Conservation (phyloP, 2,329 filamentous ascomycete genomes). For the Ambrosiella xylebori region DNA sequence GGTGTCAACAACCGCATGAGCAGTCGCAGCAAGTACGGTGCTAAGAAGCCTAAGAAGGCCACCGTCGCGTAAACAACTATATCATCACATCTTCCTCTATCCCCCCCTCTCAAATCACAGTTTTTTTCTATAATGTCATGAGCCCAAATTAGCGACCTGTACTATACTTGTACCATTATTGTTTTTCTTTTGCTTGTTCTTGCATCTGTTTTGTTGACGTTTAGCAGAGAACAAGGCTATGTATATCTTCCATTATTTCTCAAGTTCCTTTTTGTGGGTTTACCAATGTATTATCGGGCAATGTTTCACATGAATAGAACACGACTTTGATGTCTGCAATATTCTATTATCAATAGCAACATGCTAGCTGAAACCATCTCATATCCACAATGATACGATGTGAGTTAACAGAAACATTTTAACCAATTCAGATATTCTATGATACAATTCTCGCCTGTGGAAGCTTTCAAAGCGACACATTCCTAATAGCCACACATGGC, state of each 20-base stretch:
- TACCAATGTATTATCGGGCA: neutral
- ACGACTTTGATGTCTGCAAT: neutral
- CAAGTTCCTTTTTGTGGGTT: neutral
- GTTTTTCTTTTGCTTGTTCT: neutral
- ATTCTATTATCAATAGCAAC: neutral
- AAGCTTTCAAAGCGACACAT: neutral
- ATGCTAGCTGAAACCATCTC: neutral
- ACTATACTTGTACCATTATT: conserved; percentile 8
- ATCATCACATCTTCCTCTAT: neutral
- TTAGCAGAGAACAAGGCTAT: neutral
- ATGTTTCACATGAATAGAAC: conserved; percentile 3
- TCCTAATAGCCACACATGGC: neutral
- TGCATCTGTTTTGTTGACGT: neutral
- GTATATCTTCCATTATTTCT: neutral
- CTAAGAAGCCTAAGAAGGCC: conserved; percentile 91
- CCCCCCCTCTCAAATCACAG: neutral
- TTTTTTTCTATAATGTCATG: neutral
- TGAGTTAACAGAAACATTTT: no score
- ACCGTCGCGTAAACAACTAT: conserved; percentile 27
- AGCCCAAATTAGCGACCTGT: neutral
- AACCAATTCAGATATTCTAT: conserved; percentile 4
- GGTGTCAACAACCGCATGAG: conserved; percentile 74
- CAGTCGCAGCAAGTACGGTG: conserved; percentile 89
- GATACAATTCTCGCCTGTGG: conserved; percentile 3
- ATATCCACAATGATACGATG: conserved; percentile 2